Base-by-base conservation (phyloP, 2,329 filamentous ascomycete species). In the Epichloe typhina region DNA sequence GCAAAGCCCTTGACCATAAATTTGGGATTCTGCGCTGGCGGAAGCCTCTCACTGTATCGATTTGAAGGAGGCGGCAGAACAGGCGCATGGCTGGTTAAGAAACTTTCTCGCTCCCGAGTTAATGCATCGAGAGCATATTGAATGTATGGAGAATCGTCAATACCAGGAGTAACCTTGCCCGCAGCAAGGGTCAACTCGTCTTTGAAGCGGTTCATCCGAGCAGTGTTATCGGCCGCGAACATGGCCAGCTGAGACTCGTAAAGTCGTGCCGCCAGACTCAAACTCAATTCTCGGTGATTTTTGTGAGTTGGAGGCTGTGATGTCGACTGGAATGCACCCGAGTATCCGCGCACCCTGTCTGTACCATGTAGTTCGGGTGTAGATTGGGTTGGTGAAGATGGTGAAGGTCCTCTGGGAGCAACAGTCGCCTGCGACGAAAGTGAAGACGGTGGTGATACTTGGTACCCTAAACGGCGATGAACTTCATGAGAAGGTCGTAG, bases 61-160 rank as follows among this genome's bases (percentile, higher is more conserved):
- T 64, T 62, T n/a, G 62, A 67, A 51, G 61, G 62, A 35, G 57
- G 60, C 4, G 74, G 72, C 50, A 74, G 66, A 49, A 78, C 73
- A n/a, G 19, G 31, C 17, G 26, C 8, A 57, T 76, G 69, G 50
- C 73, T 70, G 50, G 75, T 71, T 9, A 76, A 74, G 52, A 72
- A 68, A 5, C 81, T 73, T 53, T 86, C 81, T 52, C 83, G 83
- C 59, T 86, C 80, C 46, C 84, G 75, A 5, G 88, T 94, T 58
- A 97, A 72, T 55, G 91, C 88, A 56, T 95, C 86, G 55, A 97
- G 80, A 40, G 91, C 90, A 64, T 93, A 94, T 56, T 85, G 85
- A 55, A 96, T 87, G 65, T 90, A 95, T 0, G 88, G 89, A 8
- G 82, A 85, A 61, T 95, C 86, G 61, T 95, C 89, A 39, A 88